Conservation (phyloP, 805 yeast species). For the Sugiyamaella lignohabitans region DNA sequence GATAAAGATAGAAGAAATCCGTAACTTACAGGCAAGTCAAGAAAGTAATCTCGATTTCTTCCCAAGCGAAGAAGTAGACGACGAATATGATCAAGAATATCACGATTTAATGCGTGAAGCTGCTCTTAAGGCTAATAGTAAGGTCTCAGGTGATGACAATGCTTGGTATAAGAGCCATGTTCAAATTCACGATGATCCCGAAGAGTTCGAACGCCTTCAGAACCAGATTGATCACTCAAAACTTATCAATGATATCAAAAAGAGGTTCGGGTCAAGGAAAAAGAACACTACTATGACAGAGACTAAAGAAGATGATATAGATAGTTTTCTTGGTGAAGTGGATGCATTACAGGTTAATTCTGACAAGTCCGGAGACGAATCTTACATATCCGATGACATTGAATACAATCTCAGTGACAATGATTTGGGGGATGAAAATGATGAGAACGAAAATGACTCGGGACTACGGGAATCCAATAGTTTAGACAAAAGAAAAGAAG, state of each 20-base stretch:
- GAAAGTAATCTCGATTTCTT: constrained; percentile 8
- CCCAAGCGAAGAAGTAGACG: constrained; percentile 12
- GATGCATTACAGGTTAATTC: constrained; percentile 9
- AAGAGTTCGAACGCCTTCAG: constrained; percentile 14
- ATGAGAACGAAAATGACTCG: not conserved
- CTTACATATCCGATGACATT: not conserved
- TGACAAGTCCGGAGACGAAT: not conserved
- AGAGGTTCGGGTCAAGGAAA: constrained; percentile 13
- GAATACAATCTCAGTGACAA: not conserved
- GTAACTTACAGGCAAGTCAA: not conserved
- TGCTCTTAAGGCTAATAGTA: not conserved
- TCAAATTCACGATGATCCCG: constrained; percentile 9
- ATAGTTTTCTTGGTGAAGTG: constrained; percentile 20
- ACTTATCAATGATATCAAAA: constrained; percentile 12
- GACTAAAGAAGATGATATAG: constrained; percentile 17
- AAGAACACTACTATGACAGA: constrained; percentile 2
- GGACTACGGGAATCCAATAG: not conserved
- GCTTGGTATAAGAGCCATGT: constrained; percentile 1
- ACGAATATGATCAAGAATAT: constrained; percentile 10
- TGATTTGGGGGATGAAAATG: not conserved
- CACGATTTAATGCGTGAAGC: constrained; percentile 1
- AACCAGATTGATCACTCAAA: constrained; percentile 18
- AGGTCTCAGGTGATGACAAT: not conserved
- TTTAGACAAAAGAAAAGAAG: constrained; percentile 11
- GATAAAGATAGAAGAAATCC: not conserved